Conservation (phyloP, 2,329 filamentous ascomycete genomes). For the Pseudocercospora macadamiae region DNA sequence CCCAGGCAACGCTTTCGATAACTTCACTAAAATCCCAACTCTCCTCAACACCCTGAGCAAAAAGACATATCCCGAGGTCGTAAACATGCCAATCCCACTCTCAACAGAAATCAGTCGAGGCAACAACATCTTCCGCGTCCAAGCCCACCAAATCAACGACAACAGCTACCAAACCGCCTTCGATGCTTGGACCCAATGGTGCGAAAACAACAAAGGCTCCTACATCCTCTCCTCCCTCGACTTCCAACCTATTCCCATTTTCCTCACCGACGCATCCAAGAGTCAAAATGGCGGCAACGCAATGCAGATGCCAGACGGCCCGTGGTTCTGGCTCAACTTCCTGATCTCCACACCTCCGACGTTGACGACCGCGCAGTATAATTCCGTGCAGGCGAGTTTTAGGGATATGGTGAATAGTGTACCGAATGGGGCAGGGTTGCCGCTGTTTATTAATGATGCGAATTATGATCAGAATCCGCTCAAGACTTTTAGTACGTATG, state of each 20-base stretch:
- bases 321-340: constrained; percentile 11
- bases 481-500: constrained; percentile 14
- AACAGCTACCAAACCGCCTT: constrained; percentile 29
- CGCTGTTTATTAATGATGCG: constrained; percentile 12
- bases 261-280: constrained; percentile 7
- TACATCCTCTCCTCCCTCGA: constrained; percentile 33
- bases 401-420: constrained; percentile 13
- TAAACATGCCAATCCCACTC: constrained; percentile 40
- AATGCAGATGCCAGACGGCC: constrained; percentile 13
- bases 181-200: constrained; percentile 37
- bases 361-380: constrained; percentile 2
- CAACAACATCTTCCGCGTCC: constrained; percentile 41
- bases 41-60: constrained; percentile 35
- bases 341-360: neutral
- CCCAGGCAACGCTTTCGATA: constrained; percentile 37
- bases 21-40: constrained; percentile 40
- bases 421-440: neutral
- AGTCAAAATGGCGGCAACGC: constrained; percentile 8
- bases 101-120: constrained; percentile 36
- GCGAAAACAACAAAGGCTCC: constrained; percentile 36
- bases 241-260: constrained; percentile 11
- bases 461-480: constrained; percentile 10
- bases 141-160: constrained; percentile 35
- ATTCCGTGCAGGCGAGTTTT: constrained; percentile 14
- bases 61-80: constrained; percentile 39